Conservation (phyloP, 2,329 filamentous ascomycete species). For the Cercospora nicotianae region DNA sequence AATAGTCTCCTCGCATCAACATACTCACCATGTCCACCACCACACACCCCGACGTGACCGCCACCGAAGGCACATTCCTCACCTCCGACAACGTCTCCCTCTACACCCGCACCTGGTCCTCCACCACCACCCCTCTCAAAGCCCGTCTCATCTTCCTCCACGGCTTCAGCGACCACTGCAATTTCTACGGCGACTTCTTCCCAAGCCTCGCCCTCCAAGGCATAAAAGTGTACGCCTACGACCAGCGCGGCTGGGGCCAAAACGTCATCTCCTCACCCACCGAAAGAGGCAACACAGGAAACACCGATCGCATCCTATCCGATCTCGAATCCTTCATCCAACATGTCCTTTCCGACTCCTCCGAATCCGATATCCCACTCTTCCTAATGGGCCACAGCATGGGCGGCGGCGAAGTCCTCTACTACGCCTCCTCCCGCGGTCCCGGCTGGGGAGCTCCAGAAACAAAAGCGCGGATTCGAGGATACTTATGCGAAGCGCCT, state of each 20-base stretch:
- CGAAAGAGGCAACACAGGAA: conserved; percentile 71
- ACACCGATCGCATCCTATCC: conserved; percentile 68
- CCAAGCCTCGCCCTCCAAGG: conserved; percentile 66
- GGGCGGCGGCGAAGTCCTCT: conserved; percentile 78
- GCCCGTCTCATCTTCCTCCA: conserved; percentile 82
- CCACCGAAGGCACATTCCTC: conserved; percentile 54
- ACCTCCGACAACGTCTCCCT: conserved; percentile 55
- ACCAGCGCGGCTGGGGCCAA: conserved; percentile 87
- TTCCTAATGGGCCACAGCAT: conserved; percentile 91
- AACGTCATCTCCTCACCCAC: conserved; percentile 68
- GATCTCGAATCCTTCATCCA: conserved; percentile 78
- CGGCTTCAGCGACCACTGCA: conserved; percentile 82
- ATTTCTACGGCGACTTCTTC: conserved; percentile 75
- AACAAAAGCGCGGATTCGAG: conserved; percentile 62
- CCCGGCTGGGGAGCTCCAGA: conserved; percentile 44
- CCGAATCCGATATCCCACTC: conserved; percentile 52
- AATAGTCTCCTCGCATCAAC: not conserved
- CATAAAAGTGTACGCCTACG: conserved; percentile 75
- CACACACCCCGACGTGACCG: conserved; percentile 27
- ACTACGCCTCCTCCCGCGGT: conserved; percentile 48
- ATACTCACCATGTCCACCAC: conserved; percentile 6
- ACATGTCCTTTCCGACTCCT: conserved; percentile 25
- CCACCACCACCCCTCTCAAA: conserved; percentile 54
- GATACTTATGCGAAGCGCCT: conserved; percentile 75
- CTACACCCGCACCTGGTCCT: conserved; percentile 63